Evolutionary conservation across 2,329 filamentous ascomycete species (phyloP), one percentile per base, ranked within the genome.

Genomic region (Chrysoporthe puriensis): DNA sequence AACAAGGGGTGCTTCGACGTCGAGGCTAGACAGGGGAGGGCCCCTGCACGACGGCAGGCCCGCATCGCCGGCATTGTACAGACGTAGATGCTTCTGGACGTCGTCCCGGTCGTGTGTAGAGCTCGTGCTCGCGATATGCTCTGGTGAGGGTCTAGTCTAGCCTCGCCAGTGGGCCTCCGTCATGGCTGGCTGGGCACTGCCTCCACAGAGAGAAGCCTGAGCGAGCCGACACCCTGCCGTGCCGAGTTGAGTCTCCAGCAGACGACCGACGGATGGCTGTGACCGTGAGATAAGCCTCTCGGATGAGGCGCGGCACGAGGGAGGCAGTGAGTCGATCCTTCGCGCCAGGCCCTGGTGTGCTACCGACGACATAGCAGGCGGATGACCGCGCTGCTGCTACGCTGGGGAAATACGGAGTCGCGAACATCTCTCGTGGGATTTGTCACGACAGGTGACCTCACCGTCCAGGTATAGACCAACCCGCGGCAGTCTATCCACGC

Each of bases 1-100:
- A 62, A 67, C 66, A 67, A 44, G 66, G 66, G 66, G 54, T 18
- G 56, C 14, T 44, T 61, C 54, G 56, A 63, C 43, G 56, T 56
- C 43, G 59, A 21, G 56, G 16, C 26, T 18, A 14, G 40, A 7
- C 36, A 13, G 48, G 66, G 62, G 66, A 21, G 43, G 1, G 36
- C 40, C 62, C 66, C 46, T 64, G 62, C 62, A 64, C 26, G 32
- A 7, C 18, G 21, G 14, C 14, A 57, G 7, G 13, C 26, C 34
- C 11, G 34, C 54, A 57, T 57, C 21, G 34, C 26, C 16, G 2
- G 50, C 50, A 32, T 54, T 54, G 16, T 26, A 16, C 50, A 26
- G 26, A 26, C 26, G 26, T 26, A 26, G 26, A 52, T 52, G 48
- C 48, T 11, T 52, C 11, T 52, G 21, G 48, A 26, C 21, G 48